Base-by-base conservation (phyloP, 1,284 basidiomycete genomes). In the Naganishia sp. region DNA sequence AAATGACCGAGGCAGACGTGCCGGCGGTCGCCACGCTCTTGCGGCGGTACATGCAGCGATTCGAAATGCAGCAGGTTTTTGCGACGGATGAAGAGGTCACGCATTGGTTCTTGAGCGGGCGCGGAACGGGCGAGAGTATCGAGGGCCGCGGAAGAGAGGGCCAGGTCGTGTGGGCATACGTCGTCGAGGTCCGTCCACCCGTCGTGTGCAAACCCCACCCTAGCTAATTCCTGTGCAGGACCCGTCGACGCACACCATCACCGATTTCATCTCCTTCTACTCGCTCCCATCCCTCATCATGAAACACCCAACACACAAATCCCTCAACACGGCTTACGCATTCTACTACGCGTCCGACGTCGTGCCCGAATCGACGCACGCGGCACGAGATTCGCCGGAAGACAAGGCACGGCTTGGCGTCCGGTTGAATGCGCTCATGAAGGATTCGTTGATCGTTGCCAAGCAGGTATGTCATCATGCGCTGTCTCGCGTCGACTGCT, bases 221-320 rank as follows among this genome's bases (percentile, higher is more conserved):
- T n/a, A n/a, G n/a, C 55, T 25, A 63, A 13, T 25, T 49, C 18
- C 47, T 18, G 56, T 6, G 7, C 67, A 97, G 92, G 85, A 97
- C 76, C 88, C 89, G 0, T 81, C 85, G 62, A 90, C 89, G 6
- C 86, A 89, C 67, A 84, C 85, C 65, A 90, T 99, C 73, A 97
- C 94, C 2, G 96, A 99, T 80, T 89, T 95, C 75, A 89, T 98
- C 79, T 95, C 95, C 7, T 97, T 98, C 83, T 99, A 97, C 80
- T 91, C 90, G 9, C 86, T 99, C 23, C 95, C 96, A 0, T 98
- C 94, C 6, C 90, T 76, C 0, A 76, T 80, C 58, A 81, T 84
- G 74, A 78, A 81, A 65, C 76, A 78, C 72, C 58, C 77, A 67
- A 70, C 77, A 64, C 70, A 79, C 74, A 69, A 77, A 63, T 71